Base-by-base conservation (phyloP, 768 basidiomycete species). In the Boletus huronensis region DNA sequence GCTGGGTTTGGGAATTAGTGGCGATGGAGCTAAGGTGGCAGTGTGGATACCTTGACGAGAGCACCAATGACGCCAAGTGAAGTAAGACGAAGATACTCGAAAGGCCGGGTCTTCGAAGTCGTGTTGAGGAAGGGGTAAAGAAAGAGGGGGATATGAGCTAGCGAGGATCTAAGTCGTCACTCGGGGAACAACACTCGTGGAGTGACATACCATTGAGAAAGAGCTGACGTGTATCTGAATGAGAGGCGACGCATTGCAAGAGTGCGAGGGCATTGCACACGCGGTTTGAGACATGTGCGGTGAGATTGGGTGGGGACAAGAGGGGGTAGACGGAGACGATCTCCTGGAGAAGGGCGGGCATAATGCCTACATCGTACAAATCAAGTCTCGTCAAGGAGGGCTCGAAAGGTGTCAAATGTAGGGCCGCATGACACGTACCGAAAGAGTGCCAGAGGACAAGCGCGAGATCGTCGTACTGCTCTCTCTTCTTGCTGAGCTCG, bases 11-110 rank as follows among this genome's bases (percentile, higher is more conserved):
- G 38, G 42, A 14, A 28, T 71, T 29, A 70, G 57, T 40, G 14
- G 48, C 36, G 29, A 35, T 8, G 40, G 7, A 51, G 11, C 26
- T 2, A 25, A 55, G 35, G 61, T 39, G 35, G 46, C 14, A 45
- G 43, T 23, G 47, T 29, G 71, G 72, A 54, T 62, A 93, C 93
- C 80, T 99, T 99, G 69, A 99, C 97, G 48, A 99, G 83, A 19
- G 97, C 97, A 39, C 97, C 97, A 61, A 99, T 99, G 58, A 99
- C 97, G 35, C 97, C 97, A n/a, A 99, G 84, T 36, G 94, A 97
- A 13, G 97, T 99, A 52, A 99, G 83, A n/a, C 97, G 87, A 50
- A 99, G 84, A 72, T 99, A 99, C 77, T 99, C 97, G 68, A 99
- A 99, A 2, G 96, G 96, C n/a, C 96, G 85, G 13, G 96, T 98